Evolutionary conservation across 192 early-diverging fungal genomes (phyloP).

Genomic region (Linnemannia schmuckeri): DNA sequence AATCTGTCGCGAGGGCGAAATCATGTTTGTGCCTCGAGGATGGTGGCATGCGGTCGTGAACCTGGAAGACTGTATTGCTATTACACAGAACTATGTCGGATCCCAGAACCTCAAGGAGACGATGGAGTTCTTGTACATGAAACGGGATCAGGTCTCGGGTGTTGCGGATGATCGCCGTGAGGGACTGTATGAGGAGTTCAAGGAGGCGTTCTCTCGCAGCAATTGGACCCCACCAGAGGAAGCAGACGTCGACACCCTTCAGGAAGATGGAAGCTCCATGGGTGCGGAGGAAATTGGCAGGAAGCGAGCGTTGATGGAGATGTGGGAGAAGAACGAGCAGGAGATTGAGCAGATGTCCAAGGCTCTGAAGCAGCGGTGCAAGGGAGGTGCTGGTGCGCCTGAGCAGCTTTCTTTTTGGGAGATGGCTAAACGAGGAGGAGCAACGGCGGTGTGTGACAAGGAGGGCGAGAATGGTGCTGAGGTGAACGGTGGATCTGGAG

Average conservation of each 20-base stretch:
- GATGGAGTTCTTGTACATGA: slow-evolving; percentile 51
- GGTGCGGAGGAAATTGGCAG: slow-evolving; percentile 21
- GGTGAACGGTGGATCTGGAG: not conserved
- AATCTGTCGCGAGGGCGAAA: slow-evolving; percentile 74
- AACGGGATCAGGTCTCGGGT: slow-evolving; percentile 58
- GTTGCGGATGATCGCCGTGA: slow-evolving; percentile 40
- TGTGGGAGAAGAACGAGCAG: slow-evolving; percentile 36
- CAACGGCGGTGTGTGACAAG: not conserved
- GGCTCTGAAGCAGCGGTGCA: slow-evolving; percentile 10
- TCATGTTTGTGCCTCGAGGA: slow-evolving; percentile 77
- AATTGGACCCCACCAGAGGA: slow-evolving; percentile 21
- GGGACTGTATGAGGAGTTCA: slow-evolving; percentile 63
- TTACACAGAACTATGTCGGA: slow-evolving; percentile 83
- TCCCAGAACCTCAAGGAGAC: slow-evolving; percentile 65
- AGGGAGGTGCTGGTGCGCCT: not conserved
- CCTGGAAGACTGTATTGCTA: slow-evolving; percentile 73
- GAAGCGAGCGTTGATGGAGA: slow-evolving; percentile 18
- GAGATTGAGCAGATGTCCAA: slow-evolving; percentile 29
- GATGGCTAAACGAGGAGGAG: slow-evolving; percentile 35
- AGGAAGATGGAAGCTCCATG: not conserved
- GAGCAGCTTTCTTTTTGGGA: slow-evolving; percentile 53
- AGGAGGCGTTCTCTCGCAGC: slow-evolving; percentile 53
- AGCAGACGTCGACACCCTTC: not conserved
- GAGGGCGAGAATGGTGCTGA: not conserved
- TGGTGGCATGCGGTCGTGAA: slow-evolving; percentile 88